phyloP scores from a whole-genome alignment of 768 basidiomycete species.

The Sporobolomyces roseus region DNA sequence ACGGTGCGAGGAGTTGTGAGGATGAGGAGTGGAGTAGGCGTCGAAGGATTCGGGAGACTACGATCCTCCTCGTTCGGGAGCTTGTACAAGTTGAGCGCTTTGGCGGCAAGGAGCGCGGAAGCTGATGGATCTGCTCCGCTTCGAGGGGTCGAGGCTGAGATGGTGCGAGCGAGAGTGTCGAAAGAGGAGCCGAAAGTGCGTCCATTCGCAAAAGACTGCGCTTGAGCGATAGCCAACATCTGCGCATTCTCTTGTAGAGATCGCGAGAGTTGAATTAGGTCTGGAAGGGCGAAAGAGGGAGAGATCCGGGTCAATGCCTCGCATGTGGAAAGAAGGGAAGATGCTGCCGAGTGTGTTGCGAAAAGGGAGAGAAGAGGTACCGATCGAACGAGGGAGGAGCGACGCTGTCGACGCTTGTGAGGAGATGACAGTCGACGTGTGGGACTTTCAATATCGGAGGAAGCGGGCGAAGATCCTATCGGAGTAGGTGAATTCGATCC shows the following conservation, averaged over 20 bases:
- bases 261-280: constrained; percentile 7
- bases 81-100: constrained; percentile 11
- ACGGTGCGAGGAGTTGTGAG: constrained; percentile 11
- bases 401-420: neutral
- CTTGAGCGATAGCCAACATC: constrained; percentile 14
- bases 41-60: neutral
- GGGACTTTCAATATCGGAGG: neutral
- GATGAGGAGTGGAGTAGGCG: neutral
- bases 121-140: neutral
- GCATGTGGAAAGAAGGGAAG: neutral
- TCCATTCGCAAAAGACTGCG: neutral
- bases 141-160: neutral
- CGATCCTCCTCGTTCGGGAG: neutral
- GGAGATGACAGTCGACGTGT: neutral
- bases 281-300: neutral
- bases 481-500: neutral
- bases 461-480: neutral
- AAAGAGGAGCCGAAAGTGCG: constrained; percentile 4
- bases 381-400: neutral
- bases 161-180: constrained; percentile 13
- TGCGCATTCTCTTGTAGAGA: neutral
- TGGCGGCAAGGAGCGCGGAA: constrained; percentile 9
- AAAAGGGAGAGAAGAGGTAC: neutral
- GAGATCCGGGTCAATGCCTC: neutral
- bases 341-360: neutral